Conservation (phyloP, 1,284 basidiomycete species). For the Boletellus dicymbophilus region DNA sequence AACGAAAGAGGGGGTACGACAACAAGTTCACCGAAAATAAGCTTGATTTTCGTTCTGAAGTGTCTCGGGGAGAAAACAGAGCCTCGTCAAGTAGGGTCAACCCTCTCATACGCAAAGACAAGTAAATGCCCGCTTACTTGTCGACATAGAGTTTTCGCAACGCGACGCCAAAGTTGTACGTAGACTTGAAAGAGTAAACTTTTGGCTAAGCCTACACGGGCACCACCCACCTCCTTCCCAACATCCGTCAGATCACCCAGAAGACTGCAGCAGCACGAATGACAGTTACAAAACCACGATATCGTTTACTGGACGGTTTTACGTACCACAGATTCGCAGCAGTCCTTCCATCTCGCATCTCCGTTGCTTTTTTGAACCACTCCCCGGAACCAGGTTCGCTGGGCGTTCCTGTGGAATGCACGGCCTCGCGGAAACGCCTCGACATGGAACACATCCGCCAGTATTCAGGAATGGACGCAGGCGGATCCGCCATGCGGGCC, state of each 20-base stretch:
- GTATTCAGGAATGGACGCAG: slow-evolving; percentile 65
- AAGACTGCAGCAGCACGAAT: slow-evolving; percentile 50
- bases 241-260: slow-evolving; percentile 81
- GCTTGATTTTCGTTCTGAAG: slow-evolving; percentile 48
- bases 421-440: slow-evolving; percentile 52
- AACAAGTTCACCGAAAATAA: slow-evolving; percentile 59
- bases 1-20: not conserved
- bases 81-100: slow-evolving; percentile 42
- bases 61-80: slow-evolving; percentile 63
- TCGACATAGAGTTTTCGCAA: slow-evolving; percentile 73
- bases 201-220: not conserved
- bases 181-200: slow-evolving; percentile 48
- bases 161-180: slow-evolving; percentile 61
- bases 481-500: slow-evolving; percentile 58
- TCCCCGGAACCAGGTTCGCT: slow-evolving; percentile 25
- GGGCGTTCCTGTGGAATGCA: slow-evolving; percentile 30
- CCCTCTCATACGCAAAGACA: too few relatives aligned
- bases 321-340: slow-evolving; percentile 65
- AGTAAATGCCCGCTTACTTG: slow-evolving; percentile 54
- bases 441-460: slow-evolving; percentile 71
- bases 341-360: slow-evolving; percentile 55
- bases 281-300: not conserved
- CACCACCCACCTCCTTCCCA: slow-evolving; percentile 56
- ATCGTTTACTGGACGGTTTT: not conserved
- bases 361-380: slow-evolving; percentile 49